Evolutionary conservation across 169 alveolate species (phyloP), one percentile per base, ranked within the genome.

Genomic region (Eimeria falciformis): DNA sequence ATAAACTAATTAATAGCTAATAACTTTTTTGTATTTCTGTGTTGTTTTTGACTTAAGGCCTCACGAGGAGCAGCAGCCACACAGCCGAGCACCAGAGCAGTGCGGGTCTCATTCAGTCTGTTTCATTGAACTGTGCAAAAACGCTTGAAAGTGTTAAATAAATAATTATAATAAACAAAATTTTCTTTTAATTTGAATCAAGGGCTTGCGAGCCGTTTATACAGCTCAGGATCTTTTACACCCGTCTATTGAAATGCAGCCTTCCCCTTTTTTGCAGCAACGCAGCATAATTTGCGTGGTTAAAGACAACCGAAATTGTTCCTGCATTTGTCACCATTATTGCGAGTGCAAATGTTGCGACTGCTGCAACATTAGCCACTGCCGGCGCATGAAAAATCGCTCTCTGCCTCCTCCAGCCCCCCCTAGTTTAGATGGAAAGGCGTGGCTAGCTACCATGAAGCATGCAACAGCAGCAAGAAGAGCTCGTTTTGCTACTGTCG

Each of bases 401-500:
- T 7, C 71, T 5, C 71, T 58, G 21, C 33, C 71, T n/a, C 7
- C 27, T 58, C 29, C 71, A 14, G 18, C 71, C 25, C 29, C 71
- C 7, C 29, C 71, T 14, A 27, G 9, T 5, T 27, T 58, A 21
- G 71, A 58, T 21, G 29, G 7, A 9, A 7, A 27, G 18, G 71
- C 71, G 27, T 58, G 71, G 71, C 18, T 58, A 58, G 71, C 71
- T 58, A 21, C 33, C 25, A 21, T 21, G 11, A 27, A 14, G 33
- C 71, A 58, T 27, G 71, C 71, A 5, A 21, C 27, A 5, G 71
- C 71, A 14, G 71, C 71, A 9, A 14, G 71, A 14, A 14, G 71
- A 7, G 71, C 71, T 7, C 71, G 71, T 7, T 58, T 58, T n/a
- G 71, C 71, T 58, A 27, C 71, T 58, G 71, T 27, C 7, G 71